phyloP scores from a whole-genome alignment of 2,329 filamentous ascomycete species.

The Cladophialophora exuberans region DNA sequence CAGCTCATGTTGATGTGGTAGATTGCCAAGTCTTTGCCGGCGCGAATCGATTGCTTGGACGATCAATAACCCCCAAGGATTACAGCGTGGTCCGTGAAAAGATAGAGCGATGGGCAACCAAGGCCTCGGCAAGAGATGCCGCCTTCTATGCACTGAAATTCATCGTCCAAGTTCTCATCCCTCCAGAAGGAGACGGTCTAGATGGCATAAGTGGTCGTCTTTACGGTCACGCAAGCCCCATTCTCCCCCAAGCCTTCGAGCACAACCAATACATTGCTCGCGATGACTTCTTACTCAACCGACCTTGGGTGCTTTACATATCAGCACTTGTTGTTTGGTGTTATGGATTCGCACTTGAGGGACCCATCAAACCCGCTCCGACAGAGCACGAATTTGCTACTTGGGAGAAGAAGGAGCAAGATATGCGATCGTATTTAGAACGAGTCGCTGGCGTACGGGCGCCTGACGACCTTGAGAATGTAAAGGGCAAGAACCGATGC shows the following conservation, averaged over 20 bases:
- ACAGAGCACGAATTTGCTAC: conserved; percentile 57
- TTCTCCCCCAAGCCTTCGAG: conserved; percentile 37
- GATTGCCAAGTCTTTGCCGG: conserved; percentile 96
- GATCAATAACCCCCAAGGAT: conserved; percentile 81
- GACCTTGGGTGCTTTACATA: conserved; percentile 95
- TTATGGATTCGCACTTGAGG: conserved; percentile 89
- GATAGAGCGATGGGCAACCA: conserved; percentile 84
- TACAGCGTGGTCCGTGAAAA: conserved; percentile 76
- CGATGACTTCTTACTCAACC: conserved; percentile 86
- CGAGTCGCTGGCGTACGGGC: conserved; percentile 71
- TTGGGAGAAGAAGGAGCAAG: conserved; percentile 67
- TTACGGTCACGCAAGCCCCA: conserved; percentile 35
- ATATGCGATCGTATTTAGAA: conserved; percentile 79
- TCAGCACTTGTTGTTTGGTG: conserved; percentile 91
- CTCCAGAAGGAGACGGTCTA: conserved; percentile 41
- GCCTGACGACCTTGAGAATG: conserved; percentile 75
- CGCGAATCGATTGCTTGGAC: conserved; percentile 80
- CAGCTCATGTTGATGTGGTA: conserved; percentile 96
- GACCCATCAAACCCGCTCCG: conserved; percentile 61
- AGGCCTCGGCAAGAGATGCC: conserved; percentile 84
- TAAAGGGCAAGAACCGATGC: conserved; percentile 79
- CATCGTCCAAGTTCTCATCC: conserved; percentile 78
- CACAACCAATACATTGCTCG: conserved; percentile 72
- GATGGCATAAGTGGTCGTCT: conserved; percentile 44
- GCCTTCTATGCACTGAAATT: conserved; percentile 92